These are phyloP conservation scores for Dovyalis caffra DNA, from an alignment of 345 rosid genomes.

Conservation along the genomic window DNA sequence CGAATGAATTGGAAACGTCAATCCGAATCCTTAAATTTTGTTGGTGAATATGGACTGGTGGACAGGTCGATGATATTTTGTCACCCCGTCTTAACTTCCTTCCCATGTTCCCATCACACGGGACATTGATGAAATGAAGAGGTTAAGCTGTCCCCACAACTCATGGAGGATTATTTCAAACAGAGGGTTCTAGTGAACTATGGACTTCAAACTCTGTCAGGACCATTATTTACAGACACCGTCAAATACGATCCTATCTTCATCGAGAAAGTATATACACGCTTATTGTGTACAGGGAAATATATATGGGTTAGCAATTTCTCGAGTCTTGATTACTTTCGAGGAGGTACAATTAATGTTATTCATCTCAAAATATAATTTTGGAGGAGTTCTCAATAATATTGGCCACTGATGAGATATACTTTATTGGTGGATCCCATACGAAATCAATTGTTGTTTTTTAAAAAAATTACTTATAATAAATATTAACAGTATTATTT, in stretches of 20 bases:
- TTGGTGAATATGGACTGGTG: background rate
- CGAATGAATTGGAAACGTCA: background rate
- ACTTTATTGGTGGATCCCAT: too few species aligned
- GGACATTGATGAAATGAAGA: conserved; percentile 1
- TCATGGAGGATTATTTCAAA: background rate
- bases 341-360: too few species aligned
- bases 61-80: background rate
- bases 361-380: too few species aligned
- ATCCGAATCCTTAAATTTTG: background rate
- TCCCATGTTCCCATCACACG: conserved; percentile 11
- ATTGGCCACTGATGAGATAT: too few species aligned
- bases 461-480: too few species aligned
- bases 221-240: background rate
- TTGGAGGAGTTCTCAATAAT: too few species aligned
- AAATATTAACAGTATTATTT: too few species aligned
- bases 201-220: background rate
- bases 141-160: background rate
- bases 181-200: background rate
- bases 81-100: background rate
- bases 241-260: background rate
- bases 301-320: too few species aligned
- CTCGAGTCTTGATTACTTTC: too few species aligned
- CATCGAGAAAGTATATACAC: background rate
- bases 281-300: too few species aligned
- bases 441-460: too few species aligned